A percentile compares a stretch with the other conserved stretches of the same genome.
Evolutionary conservation across 768 basidiomycete genomes (phyloP).

Genomic region (Mycena crocata): DNA sequence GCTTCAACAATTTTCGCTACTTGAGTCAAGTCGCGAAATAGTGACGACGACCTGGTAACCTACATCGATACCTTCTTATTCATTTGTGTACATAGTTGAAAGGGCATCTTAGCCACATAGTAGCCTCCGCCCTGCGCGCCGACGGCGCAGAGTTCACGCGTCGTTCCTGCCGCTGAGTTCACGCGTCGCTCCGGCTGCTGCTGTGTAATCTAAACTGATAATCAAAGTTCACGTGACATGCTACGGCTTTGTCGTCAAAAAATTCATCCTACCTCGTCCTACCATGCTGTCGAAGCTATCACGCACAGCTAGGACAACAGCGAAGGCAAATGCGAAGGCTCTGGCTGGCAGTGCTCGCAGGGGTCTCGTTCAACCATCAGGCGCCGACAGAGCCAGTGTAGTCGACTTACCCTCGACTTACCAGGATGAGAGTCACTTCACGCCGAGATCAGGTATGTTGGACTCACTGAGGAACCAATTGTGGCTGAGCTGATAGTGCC

Average conservation of each 20-base stretch:
- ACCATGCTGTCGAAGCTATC: conserved; percentile 72
- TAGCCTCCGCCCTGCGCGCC: too few relatives aligned
- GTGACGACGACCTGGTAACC: too few relatives aligned
- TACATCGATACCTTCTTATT: too few relatives aligned
- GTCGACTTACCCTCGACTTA: conserved; percentile 84
- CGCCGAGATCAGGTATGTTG: conserved; percentile 73
- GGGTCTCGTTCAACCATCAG: conserved; percentile 83
- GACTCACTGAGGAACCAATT: not conserved
- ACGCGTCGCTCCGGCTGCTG: not conserved
- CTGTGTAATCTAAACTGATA: not conserved
- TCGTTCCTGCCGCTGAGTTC: too few relatives aligned
- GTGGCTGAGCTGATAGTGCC: conserved; percentile 21
- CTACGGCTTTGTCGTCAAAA: conserved; percentile 18
- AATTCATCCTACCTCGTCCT: conserved; percentile 24
- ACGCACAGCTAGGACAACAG: conserved; percentile 47
- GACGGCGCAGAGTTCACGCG: too few relatives aligned
- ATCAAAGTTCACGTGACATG: not conserved
- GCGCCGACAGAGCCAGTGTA: conserved; percentile 84
- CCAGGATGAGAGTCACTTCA: conserved; percentile 74
- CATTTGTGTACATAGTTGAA: too few relatives aligned
- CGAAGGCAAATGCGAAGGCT: conserved; percentile 42
- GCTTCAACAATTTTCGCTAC: too few relatives aligned
- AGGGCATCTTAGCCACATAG: too few relatives aligned
- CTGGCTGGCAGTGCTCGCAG: conserved; percentile 53
- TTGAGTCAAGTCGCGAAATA: too few relatives aligned